Percentiles rank a stretch among this genome's conserved stretches.
These are phyloP conservation scores for Trypanosoma lewisi DNA, from an alignment of 208 protist species.

Conservation along the genomic window DNA sequence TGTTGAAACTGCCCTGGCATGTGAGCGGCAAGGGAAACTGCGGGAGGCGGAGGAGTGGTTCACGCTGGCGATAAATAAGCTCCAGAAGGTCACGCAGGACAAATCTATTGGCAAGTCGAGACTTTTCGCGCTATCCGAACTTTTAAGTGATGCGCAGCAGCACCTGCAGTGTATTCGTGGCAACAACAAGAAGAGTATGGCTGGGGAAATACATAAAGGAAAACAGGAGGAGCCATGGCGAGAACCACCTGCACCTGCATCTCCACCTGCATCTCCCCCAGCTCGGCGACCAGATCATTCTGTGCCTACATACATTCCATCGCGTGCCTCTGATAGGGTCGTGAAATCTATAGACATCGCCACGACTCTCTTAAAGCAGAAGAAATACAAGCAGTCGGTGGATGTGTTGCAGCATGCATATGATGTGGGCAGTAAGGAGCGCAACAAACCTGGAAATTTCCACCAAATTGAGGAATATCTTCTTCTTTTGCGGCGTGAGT, in stretches of 20 bases:
- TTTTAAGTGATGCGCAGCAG: slow-evolving; percentile 62
- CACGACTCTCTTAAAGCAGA: slow-evolving; percentile 40
- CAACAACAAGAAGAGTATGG: neutral
- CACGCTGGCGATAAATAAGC: slow-evolving; percentile 46
- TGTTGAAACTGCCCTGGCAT: slow-evolving; percentile 54
- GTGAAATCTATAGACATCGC: slow-evolving; percentile 68
- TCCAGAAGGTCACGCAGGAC: slow-evolving; percentile 39
- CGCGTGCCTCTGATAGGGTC: slow-evolving; percentile 56
- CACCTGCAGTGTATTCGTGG: slow-evolving; percentile 49
- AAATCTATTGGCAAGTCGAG: slow-evolving; percentile 32
- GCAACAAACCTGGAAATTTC: slow-evolving; percentile 72
- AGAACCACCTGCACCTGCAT: too few relatives aligned
- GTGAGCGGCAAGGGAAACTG: slow-evolving; percentile 43
- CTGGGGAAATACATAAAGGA: neutral
- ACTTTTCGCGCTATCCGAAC: slow-evolving; percentile 42
- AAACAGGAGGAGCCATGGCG: neutral
- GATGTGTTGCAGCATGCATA: slow-evolving; percentile 84
- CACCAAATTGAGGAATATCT: slow-evolving; percentile 61
- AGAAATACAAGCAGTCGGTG: slow-evolving; percentile 75
- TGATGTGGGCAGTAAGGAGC: slow-evolving; percentile 41
- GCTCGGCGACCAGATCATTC: neutral
- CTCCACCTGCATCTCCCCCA: neutral
- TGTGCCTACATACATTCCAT: slow-evolving; percentile 7
- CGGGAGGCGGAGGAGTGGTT: slow-evolving; percentile 75
- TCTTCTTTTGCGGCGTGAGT: slow-evolving; percentile 45